These are phyloP conservation scores for Aspergillus oerlinghausenensis DNA, from an alignment of 2,329 filamentous ascomycete genomes.

Conservation along the genomic window DNA sequence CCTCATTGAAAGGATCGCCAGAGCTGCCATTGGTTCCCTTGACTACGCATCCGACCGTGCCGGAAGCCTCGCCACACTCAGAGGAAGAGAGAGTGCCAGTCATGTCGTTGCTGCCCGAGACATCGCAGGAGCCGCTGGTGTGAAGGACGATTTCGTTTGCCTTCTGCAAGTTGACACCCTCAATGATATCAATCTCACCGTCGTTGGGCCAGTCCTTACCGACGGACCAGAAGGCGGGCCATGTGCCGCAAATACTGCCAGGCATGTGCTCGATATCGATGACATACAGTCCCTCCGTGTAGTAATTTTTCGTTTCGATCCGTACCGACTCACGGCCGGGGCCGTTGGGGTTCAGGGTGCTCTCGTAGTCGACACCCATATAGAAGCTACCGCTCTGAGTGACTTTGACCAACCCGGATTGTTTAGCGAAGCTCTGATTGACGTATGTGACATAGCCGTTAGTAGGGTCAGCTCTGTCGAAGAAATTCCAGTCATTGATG, in stretches of 20 bases:
- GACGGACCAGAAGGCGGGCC: constrained; percentile 48
- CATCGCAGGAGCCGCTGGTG: constrained; percentile 42
- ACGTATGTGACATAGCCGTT: constrained; percentile 50
- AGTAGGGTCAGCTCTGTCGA: constrained; percentile 44
- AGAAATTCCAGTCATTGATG: constrained; percentile 49
- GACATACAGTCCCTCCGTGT: constrained; percentile 44
- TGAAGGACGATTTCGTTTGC: constrained; percentile 47
- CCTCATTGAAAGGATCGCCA: constrained; percentile 51
- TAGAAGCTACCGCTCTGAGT: constrained; percentile 36
- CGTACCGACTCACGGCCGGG: constrained; percentile 43
- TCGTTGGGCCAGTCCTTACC: constrained; percentile 39
- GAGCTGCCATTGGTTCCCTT: constrained; percentile 40
- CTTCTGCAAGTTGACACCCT: constrained; percentile 46
- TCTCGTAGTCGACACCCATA: constrained; percentile 43
- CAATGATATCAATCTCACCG: constrained; percentile 51
- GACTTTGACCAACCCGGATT: constrained; percentile 32
- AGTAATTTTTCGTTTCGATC: constrained; percentile 42
- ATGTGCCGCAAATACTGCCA: constrained; percentile 45
- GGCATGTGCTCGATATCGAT: constrained; percentile 48
- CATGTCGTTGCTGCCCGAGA: constrained; percentile 42
- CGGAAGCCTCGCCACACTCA: constrained; percentile 44
- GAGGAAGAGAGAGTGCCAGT: constrained; percentile 45
- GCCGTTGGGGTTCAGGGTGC: constrained; percentile 30
- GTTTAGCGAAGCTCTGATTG: constrained; percentile 36
- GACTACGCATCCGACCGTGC: constrained; percentile 39